A percentile compares a stretch with the other conserved stretches of the same genome.
Evolutionary conservation across 345 rosid genomes (phyloP).

Genomic region (Syzygium aromaticum): DNA sequence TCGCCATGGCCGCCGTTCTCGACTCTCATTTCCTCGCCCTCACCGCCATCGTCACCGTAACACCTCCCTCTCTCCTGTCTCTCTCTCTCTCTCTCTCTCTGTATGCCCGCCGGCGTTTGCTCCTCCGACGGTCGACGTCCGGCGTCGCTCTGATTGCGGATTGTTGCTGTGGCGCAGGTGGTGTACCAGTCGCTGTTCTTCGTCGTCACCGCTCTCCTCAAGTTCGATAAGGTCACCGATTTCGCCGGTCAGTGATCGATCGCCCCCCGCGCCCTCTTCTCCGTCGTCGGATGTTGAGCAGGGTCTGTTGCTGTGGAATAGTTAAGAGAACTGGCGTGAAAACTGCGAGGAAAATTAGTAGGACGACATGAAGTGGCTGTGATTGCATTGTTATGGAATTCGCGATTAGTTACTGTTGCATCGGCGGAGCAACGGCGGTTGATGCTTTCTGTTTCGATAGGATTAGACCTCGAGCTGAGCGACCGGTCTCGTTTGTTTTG

Average conservation of each 20-base stretch:
- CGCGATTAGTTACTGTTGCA: background rate
- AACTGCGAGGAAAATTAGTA: too few relatives aligned
- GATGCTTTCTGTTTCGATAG: background rate
- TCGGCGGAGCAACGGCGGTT: background rate
- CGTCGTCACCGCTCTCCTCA: slow-evolving; percentile 70
- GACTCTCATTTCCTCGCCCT: slow-evolving; percentile 81
- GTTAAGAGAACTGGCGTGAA: background rate
- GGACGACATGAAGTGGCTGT: background rate
- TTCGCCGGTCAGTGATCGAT: slow-evolving; percentile 53
- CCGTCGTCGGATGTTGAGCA: background rate
- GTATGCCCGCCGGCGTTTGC: background rate
- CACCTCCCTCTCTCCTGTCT: background rate
- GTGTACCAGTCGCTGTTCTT: slow-evolving; percentile 73
- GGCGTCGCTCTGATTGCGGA: background rate
- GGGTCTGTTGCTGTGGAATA: background rate
- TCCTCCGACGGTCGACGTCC: background rate
- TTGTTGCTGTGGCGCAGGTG: slow-evolving; percentile 27
- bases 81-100: background rate
- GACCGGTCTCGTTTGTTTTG: background rate
- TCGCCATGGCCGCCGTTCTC: slow-evolving; percentile 58
- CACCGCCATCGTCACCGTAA: slow-evolving; percentile 65
- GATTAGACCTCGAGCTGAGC: background rate
- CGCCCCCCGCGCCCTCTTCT: background rate
- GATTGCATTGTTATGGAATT: background rate
- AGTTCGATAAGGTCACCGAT: slow-evolving; percentile 88